Conservation (phyloP, 1,284 basidiomycete species). For the Moesziomyces sp. region DNA sequence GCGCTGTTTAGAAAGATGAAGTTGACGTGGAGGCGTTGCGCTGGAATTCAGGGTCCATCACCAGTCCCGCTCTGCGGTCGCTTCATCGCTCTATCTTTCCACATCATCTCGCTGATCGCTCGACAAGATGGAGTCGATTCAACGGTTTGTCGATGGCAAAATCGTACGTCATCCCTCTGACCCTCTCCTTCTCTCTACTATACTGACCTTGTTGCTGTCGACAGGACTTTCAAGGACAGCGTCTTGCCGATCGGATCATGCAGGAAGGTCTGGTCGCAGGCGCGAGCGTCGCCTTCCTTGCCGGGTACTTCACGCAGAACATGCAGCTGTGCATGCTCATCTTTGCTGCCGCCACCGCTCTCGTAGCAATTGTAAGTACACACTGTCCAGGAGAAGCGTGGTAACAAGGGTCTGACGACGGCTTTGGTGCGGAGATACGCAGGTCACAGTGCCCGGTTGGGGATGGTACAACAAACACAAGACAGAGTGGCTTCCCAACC, state of each 20-base stretch:
- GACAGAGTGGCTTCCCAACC: slow-evolving; percentile 38
- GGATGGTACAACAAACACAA: slow-evolving; percentile 39
- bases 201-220: background rate
- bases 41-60: slow-evolving; percentile 11
- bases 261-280: slow-evolving; percentile 32
- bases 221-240: slow-evolving; percentile 46
- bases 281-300: slow-evolving; percentile 19
- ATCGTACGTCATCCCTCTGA: slow-evolving; percentile 23
- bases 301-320: slow-evolving; percentile 34
- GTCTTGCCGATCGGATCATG: slow-evolving; percentile 37
- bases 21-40: slow-evolving; percentile 13
- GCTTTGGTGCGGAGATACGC: background rate
- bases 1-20: too few species aligned
- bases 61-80: background rate
- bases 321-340: slow-evolving; percentile 39
- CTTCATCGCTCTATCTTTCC: background rate
- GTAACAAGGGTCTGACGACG: background rate
- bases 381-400: too few species aligned
- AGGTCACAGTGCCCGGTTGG: slow-evolving; percentile 44
- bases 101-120: background rate
- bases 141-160: slow-evolving; percentile 35
- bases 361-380: slow-evolving; percentile 32
- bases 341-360: slow-evolving; percentile 8
- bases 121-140: slow-evolving; percentile 36
- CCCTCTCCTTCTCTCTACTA: background rate